These are phyloP conservation scores for Yamadazyma olivae DNA, from an alignment of 805 yeast genomes.

Conservation along the genomic window DNA sequence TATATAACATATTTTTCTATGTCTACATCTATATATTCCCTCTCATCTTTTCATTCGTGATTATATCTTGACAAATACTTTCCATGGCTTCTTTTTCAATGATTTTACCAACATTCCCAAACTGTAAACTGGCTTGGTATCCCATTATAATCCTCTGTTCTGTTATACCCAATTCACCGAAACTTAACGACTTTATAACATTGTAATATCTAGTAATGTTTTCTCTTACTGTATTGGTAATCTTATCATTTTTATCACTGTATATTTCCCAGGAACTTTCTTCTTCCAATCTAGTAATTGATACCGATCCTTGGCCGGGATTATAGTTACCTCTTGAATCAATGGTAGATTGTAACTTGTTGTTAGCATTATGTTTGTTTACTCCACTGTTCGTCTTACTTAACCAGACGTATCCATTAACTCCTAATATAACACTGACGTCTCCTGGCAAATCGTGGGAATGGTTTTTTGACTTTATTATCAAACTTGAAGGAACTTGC, in stretches of 20 bases:
- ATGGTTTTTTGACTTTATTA: slow-evolving; percentile 84
- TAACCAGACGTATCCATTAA: slow-evolving; percentile 93
- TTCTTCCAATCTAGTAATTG: slow-evolving; percentile 84
- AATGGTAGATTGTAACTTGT: slow-evolving; percentile 38
- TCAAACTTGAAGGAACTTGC: slow-evolving; percentile 75
- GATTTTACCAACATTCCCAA: slow-evolving; percentile 63
- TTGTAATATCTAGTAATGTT: slow-evolving; percentile 84
- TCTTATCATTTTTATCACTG: slow-evolving; percentile 81
- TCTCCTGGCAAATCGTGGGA: slow-evolving; percentile 91
- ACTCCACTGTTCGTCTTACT: slow-evolving; percentile 51
- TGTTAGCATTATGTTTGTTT: slow-evolving; percentile 20
- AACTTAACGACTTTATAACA: slow-evolving; percentile 78
- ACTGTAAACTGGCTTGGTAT: slow-evolving; percentile 86
- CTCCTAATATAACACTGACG: slow-evolving; percentile 85
- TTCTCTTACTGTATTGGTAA: slow-evolving; percentile 57
- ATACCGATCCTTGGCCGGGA: slow-evolving; percentile 58
- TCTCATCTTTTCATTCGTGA: slow-evolving; percentile 72
- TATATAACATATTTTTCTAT: no score
- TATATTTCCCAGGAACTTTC: slow-evolving; percentile 95
- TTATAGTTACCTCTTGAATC: slow-evolving; percentile 38
- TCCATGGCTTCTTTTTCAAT: slow-evolving; percentile 73
- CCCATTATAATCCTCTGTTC: slow-evolving; percentile 76
- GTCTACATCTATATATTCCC: no score
- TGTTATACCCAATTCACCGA: slow-evolving; percentile 81
- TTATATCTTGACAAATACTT: slow-evolving; percentile 66